phyloP scores from a whole-genome alignment of 106 monocot genomes.

The Amphibolis antarctica region DNA sequence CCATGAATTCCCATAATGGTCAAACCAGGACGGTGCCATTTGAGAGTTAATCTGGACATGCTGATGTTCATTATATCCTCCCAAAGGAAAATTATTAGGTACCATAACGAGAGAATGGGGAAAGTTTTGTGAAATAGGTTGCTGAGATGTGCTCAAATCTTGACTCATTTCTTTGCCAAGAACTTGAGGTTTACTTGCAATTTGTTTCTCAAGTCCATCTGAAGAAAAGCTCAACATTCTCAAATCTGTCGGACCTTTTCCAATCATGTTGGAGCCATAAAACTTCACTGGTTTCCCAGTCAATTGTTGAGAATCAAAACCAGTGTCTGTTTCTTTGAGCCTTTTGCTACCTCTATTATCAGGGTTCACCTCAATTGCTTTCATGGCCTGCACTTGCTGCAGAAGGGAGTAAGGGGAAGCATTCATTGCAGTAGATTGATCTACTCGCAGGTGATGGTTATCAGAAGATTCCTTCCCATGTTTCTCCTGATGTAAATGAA shows the following conservation, averaged over 20 bases:
- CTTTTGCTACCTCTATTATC: conserved; percentile 29
- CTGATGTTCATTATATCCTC: conserved; percentile 12
- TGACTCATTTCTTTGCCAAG: conserved; percentile 18
- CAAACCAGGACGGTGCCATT: conserved; percentile 50
- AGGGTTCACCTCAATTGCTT: conserved; percentile 36
- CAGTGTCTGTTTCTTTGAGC: conserved; percentile 31
- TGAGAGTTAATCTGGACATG: conserved; percentile 19
- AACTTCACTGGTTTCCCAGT: conserved; percentile 9
- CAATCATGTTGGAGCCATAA: conserved; percentile 25
- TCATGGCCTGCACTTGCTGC: conserved; percentile 75
- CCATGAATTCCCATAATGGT: conserved; percentile 26
- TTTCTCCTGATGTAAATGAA: conserved; percentile 14
- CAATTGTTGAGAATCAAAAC: conserved; percentile 21
- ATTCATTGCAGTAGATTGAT: not conserved
- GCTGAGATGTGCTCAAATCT: conserved; percentile 7
- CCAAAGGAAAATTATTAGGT: conserved; percentile 7
- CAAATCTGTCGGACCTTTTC: conserved; percentile 18
- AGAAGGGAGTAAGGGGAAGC: conserved; percentile 40
- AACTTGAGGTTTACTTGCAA: conserved; percentile 4
- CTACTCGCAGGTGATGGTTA: not conserved
- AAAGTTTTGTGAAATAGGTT: conserved; percentile 20
- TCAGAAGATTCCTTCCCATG: conserved; percentile 4
- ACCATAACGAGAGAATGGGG: conserved; percentile 1
- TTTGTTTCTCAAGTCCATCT: conserved; percentile 25
- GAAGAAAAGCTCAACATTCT: conserved; percentile 49